Evolutionary conservation across 2,329 filamentous ascomycete species (phyloP).

Genomic region (Lecanosticta acicola): DNA sequence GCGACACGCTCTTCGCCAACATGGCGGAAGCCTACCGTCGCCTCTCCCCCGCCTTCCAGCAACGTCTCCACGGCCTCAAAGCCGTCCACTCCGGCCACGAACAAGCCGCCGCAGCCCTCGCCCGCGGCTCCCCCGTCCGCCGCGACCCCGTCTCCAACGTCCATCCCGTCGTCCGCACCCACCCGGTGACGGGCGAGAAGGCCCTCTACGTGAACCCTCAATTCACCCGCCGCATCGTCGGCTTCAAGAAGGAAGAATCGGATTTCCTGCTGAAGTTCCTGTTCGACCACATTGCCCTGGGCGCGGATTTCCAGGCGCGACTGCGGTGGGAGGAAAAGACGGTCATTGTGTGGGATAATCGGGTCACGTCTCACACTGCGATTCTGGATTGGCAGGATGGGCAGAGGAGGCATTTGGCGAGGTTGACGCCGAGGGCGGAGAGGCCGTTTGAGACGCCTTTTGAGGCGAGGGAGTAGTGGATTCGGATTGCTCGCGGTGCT

Average conservation of each 20-base stretch:
- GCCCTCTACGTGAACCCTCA: slow-evolving; percentile 77
- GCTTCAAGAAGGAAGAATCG: slow-evolving; percentile 80
- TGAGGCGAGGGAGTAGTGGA: slow-evolving; percentile 28
- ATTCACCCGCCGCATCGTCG: slow-evolving; percentile 76
- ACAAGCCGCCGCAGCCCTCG: slow-evolving; percentile 66
- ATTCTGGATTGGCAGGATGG: slow-evolving; percentile 77
- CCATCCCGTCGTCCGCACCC: slow-evolving; percentile 75
- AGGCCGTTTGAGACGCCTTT: slow-evolving; percentile 61
- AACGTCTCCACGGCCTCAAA: slow-evolving; percentile 72
- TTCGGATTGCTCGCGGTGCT: too few relatives aligned
- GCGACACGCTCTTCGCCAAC: slow-evolving; percentile 75
- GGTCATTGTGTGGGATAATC: slow-evolving; percentile 23
- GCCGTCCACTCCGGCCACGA: slow-evolving; percentile 76
- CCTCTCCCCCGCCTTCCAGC: slow-evolving; percentile 70
- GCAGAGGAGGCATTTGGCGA: slow-evolving; percentile 69
- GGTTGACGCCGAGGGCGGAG: slow-evolving; percentile 80
- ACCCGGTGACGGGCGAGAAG: slow-evolving; percentile 77
- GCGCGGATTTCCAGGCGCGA: slow-evolving; percentile 66
- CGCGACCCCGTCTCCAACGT: slow-evolving; percentile 68
- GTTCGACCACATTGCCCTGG: slow-evolving; percentile 66
- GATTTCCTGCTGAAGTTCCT: slow-evolving; percentile 72
- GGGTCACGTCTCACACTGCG: slow-evolving; percentile 56
- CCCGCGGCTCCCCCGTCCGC: slow-evolving; percentile 63
- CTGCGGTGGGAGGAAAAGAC: slow-evolving; percentile 39
- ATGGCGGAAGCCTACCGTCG: slow-evolving; percentile 75